Evolutionary conservation across 2,329 filamentous ascomycete species (phyloP).

Genomic region (Ophiocordyceps polyrhachis-furcata): DNA sequence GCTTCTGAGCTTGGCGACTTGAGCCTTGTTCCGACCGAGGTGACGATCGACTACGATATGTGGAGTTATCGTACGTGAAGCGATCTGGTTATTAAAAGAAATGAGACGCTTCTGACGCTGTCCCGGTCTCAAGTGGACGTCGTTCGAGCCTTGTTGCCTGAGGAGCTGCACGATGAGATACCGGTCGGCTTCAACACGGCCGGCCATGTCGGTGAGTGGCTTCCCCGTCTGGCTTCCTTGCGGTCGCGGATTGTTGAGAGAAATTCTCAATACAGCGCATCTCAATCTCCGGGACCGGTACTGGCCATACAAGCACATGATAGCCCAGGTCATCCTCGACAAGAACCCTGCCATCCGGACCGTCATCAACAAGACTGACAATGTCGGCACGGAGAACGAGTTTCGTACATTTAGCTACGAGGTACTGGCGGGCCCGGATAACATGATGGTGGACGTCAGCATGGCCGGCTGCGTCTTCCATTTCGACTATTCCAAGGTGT

Average conservation of each 20-base stretch:
- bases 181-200: constrained; percentile 76
- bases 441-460: constrained; percentile 66
- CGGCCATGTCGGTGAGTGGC: constrained; percentile 56
- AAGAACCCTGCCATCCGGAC: constrained; percentile 72
- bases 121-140: constrained; percentile 47
- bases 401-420: constrained; percentile 91
- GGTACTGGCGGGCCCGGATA: constrained; percentile 61
- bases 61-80: constrained; percentile 56
- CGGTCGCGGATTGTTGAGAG: not conserved
- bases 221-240: not conserved
- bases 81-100: not conserved
- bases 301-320: constrained; percentile 67
- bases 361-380: constrained; percentile 89
- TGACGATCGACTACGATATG: constrained; percentile 65
- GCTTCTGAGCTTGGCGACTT: constrained; percentile 51
- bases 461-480: constrained; percentile 74
- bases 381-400: constrained; percentile 67
- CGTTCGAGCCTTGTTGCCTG: constrained; percentile 61
- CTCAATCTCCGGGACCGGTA: constrained; percentile 76
- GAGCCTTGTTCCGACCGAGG: constrained; percentile 52
- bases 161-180: constrained; percentile 61
- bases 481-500: constrained; percentile 92
- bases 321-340: constrained; percentile 71
- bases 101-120: not conserved
- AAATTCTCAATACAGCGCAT: constrained; percentile 43